Conservation (phyloP, 495 filamentous ascomycete species). For the Chaetomium fimeti region DNA sequence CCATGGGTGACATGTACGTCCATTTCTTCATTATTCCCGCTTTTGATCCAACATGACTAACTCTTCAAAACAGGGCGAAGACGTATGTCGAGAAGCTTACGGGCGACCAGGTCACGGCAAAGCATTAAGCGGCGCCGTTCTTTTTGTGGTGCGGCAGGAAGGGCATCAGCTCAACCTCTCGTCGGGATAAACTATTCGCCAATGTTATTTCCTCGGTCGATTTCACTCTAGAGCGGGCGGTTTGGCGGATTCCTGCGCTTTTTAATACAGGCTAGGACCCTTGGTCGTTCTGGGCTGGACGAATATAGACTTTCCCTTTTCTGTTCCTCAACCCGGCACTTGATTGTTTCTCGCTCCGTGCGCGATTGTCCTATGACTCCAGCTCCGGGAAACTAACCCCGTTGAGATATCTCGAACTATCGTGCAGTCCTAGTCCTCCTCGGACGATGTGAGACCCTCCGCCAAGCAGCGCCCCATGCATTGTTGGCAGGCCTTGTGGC, state of each 20-base stretch:
- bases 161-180: neutral
- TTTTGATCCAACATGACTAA: neutral
- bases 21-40: neutral
- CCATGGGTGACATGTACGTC: slow-evolving; percentile 95
- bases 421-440: no score
- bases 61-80: slow-evolving; percentile 71
- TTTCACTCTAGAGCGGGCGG: slow-evolving; percentile 3
- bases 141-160: slow-evolving; percentile 26
- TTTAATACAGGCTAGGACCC: slow-evolving; percentile 1
- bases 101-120: slow-evolving; percentile 89
- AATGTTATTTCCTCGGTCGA: neutral
- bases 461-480: no score
- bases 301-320: slow-evolving; percentile 18
- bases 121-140: slow-evolving; percentile 69
- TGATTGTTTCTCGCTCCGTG: neutral
- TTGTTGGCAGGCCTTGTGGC: no score
- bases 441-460: no score
- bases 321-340: neutral
- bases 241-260: slow-evolving; percentile 1
- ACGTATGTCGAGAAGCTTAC: slow-evolving; percentile 96
- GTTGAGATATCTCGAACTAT: no score
- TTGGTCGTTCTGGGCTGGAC: neutral
- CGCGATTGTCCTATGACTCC: neutral
- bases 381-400: no score
- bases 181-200: neutral